phyloP scores from a whole-genome alignment of 2,329 filamentous ascomycete genomes.

The Ophiocordyceps camponoti-floridani region DNA sequence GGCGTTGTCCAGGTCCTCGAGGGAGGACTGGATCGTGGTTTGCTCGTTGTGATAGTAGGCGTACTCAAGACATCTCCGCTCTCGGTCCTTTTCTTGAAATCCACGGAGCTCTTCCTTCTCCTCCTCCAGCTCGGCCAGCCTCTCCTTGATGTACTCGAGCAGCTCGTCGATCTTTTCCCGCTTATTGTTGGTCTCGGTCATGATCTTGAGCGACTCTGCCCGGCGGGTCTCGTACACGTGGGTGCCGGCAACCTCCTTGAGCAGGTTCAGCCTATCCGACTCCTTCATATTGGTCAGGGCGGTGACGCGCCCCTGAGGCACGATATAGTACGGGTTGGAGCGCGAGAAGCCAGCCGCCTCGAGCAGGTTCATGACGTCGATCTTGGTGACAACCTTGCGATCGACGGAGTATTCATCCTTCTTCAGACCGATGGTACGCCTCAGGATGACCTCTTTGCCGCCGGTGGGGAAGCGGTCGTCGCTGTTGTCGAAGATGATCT shows the following conservation, averaged over 20 bases:
- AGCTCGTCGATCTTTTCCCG: constrained; percentile 86
- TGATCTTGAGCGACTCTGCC: constrained; percentile 85
- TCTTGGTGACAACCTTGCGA: constrained; percentile 87
- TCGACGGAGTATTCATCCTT: constrained; percentile 98
- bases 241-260: constrained; percentile 97
- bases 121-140: constrained; percentile 77
- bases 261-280: constrained; percentile 65
- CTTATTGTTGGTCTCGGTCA: constrained; percentile 92
- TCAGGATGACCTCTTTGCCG: constrained; percentile 75
- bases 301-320: constrained; percentile 91
- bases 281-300: constrained; percentile 98
- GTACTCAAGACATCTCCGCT: constrained; percentile 83
- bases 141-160: constrained; percentile 78
- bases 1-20: constrained; percentile 69
- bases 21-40: constrained; percentile 53
- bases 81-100: constrained; percentile 88
- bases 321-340: constrained; percentile 98
- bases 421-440: constrained; percentile 89
- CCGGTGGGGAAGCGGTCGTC: constrained; percentile 91
- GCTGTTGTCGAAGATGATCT: constrained; percentile 96
- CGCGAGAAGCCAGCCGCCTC: constrained; percentile 93
- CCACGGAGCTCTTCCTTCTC: constrained; percentile 91
- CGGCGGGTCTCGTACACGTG: constrained; percentile 91
- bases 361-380: constrained; percentile 85
- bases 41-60: constrained; percentile 87